A percentile compares a stretch with the other conserved stretches of the same genome.
Evolutionary conservation across 2,329 filamentous ascomycete species (phyloP).

Genomic region (Pestalotiopsis sp.): DNA sequence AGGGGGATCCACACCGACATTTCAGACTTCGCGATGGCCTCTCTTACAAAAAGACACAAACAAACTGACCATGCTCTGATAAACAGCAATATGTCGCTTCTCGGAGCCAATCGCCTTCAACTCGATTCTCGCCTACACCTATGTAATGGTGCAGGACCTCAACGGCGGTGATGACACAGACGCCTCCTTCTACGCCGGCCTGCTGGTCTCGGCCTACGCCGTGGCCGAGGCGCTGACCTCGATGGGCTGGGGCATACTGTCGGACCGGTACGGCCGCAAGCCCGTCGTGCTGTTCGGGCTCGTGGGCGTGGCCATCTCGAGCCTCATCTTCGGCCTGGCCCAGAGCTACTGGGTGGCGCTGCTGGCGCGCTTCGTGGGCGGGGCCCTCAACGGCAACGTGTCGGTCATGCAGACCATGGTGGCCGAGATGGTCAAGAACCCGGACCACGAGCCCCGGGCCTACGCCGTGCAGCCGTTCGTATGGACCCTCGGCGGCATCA

Average conservation of each 20-base stretch:
- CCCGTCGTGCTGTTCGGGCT: constrained; percentile 38
- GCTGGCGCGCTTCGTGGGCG: constrained; percentile 42
- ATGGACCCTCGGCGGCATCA: constrained; percentile 39
- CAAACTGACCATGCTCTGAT: constrained; percentile 3
- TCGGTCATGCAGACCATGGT: constrained; percentile 40
- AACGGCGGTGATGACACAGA: constrained; percentile 38
- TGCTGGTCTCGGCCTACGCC: constrained; percentile 48
- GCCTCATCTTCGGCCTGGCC: constrained; percentile 44
- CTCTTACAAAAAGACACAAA: not conserved
- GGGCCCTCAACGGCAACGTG: constrained; percentile 42
- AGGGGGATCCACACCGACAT: not conserved
- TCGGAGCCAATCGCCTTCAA: constrained; percentile 49
- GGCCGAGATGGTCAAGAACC: constrained; percentile 43
- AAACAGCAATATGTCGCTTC: constrained; percentile 46
- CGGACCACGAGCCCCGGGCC: constrained; percentile 42
- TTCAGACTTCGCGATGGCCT: not conserved
- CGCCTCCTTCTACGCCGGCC: constrained; percentile 51
- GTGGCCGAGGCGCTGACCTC: constrained; percentile 45
- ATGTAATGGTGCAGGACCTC: constrained; percentile 43
- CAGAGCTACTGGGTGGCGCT: constrained; percentile 45
- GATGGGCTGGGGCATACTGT: constrained; percentile 44
- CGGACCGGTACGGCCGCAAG: constrained; percentile 42
- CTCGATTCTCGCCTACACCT: constrained; percentile 47
- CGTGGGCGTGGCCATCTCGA: constrained; percentile 40
- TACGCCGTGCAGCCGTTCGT: constrained; percentile 41